phyloP scores from a whole-genome alignment of 2,329 filamentous ascomycete species.

The Penicillium capsulatum region DNA sequence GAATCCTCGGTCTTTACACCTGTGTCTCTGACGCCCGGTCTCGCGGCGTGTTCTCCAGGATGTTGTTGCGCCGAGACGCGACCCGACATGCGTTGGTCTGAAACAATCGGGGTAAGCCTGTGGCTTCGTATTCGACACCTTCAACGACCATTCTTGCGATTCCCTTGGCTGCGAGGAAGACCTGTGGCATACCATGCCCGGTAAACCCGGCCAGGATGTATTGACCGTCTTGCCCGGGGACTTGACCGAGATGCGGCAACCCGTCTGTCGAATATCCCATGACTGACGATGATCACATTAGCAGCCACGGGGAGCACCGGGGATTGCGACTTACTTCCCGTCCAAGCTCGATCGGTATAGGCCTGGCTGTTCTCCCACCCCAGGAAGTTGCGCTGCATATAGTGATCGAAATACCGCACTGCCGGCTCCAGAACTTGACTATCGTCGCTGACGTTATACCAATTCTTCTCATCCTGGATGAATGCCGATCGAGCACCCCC shows the following conservation, averaged over 20 bases:
- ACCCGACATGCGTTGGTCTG: constrained; percentile 27
- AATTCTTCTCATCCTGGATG: constrained; percentile 25
- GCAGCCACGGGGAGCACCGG: neutral
- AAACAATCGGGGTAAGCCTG: constrained; percentile 32
- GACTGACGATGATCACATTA: constrained; percentile 34
- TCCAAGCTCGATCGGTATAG: constrained; percentile 33
- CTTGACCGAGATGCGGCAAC: constrained; percentile 51
- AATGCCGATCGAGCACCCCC: constrained; percentile 56
- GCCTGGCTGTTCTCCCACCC: constrained; percentile 36
- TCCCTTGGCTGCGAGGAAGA: constrained; percentile 57
- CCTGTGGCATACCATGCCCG: constrained; percentile 64
- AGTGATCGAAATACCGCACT: constrained; percentile 38
- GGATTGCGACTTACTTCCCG: constrained; percentile 29
- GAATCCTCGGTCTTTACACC: too few species aligned
- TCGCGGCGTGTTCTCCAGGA: too few species aligned
- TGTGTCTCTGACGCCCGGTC: too few species aligned
- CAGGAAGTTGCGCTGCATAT: constrained; percentile 37
- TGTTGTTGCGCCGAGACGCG: constrained; percentile 17
- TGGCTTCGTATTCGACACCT: constrained; percentile 23
- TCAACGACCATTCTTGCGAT: constrained; percentile 52
- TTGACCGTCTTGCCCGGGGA: constrained; percentile 44
- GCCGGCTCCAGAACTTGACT: constrained; percentile 46
- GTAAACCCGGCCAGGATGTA: constrained; percentile 60
- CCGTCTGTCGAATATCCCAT: constrained; percentile 52
- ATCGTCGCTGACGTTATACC: constrained; percentile 50